Percentiles rank a stretch among this genome's conserved stretches.
phyloP scores from a whole-genome alignment of 352 stramenopile genomes.

The Pythium monospermum region DNA sequence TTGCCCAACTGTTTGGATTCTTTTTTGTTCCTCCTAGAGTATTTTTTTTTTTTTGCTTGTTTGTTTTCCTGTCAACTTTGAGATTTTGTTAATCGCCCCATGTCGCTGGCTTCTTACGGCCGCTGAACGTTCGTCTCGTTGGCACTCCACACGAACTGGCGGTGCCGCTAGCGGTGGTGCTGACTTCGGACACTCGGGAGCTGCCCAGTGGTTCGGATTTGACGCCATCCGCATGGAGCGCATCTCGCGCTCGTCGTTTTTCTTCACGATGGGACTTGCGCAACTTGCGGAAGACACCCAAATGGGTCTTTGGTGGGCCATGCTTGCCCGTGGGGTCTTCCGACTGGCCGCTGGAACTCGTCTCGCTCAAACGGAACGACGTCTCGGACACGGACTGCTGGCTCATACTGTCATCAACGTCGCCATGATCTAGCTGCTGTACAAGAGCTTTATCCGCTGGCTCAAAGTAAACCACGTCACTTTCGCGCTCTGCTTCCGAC shows the following conservation, averaged over 20 bases:
- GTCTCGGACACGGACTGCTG: slow-evolving; percentile 30
- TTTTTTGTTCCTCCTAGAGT: neutral
- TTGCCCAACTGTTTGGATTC: neutral
- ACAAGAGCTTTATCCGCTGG: slow-evolving; percentile 7
- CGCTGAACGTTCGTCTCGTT: slow-evolving; percentile 57
- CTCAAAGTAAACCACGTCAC: slow-evolving; percentile 20
- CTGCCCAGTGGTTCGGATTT: too few relatives aligned
- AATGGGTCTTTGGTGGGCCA: slow-evolving; percentile 12
- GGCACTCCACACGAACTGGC: slow-evolving; percentile 22
- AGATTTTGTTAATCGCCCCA: slow-evolving; percentile 50
- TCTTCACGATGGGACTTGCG: slow-evolving; percentile 14
- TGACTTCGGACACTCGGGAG: slow-evolving; percentile 20
- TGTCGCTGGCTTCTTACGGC: slow-evolving; percentile 74
- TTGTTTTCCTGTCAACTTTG: too few relatives aligned
- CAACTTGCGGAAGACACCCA: slow-evolving; percentile 10
- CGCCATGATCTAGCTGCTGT: neutral
- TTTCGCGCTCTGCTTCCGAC: slow-evolving; percentile 3
- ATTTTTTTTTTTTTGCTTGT: slow-evolving; percentile 1
- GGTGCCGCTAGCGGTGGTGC: slow-evolving; percentile 16
- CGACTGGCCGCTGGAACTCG: slow-evolving; percentile 43
- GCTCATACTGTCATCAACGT: slow-evolving; percentile 8
- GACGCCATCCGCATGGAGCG: neutral
- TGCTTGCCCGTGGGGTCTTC: slow-evolving; percentile 30
- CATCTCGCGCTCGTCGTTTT: neutral
- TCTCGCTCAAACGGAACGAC: slow-evolving; percentile 42